phyloP scores from a whole-genome alignment of 352 stramenopile genomes.

The Pythium brachiatum region DNA sequence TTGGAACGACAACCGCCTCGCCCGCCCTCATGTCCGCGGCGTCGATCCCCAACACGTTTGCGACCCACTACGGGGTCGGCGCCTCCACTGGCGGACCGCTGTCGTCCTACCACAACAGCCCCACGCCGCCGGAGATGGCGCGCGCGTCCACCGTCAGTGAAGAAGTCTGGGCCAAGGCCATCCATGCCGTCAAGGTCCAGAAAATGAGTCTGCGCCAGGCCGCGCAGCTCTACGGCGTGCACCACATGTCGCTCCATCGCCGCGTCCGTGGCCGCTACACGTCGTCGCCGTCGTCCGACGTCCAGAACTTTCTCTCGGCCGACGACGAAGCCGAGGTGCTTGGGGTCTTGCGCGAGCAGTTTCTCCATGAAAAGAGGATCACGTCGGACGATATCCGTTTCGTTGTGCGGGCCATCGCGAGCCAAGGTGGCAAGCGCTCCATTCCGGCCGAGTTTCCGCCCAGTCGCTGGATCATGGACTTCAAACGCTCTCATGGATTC shows the following conservation, averaged over 20 bases:
- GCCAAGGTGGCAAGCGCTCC: constrained; percentile 34
- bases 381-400: constrained; percentile 50
- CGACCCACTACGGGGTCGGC: background rate
- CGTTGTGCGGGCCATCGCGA: constrained; percentile 56
- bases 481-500: constrained; percentile 50
- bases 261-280: constrained; percentile 41
- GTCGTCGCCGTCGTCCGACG: constrained; percentile 17
- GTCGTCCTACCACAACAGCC: background rate
- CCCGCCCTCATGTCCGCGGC: background rate
- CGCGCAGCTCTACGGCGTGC: constrained; percentile 58
- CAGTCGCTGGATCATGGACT: constrained; percentile 44
- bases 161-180: constrained; percentile 56
- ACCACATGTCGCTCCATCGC: constrained; percentile 63
- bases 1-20: background rate
- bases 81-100: background rate
- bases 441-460: constrained; percentile 49
- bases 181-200: constrained; percentile 62
- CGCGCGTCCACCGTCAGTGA: constrained; percentile 36
- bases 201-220: constrained; percentile 59
- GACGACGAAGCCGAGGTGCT: constrained; percentile 53
- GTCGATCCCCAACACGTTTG: background rate
- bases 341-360: constrained; percentile 49
- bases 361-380: constrained; percentile 39
- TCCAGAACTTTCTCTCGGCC: constrained; percentile 36
- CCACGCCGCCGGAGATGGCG: constrained; percentile 18